Evolutionary conservation across 2,329 filamentous ascomycete genomes (phyloP), one percentile per base, ranked within the genome.

Genomic region (Corynespora cassiicola): DNA sequence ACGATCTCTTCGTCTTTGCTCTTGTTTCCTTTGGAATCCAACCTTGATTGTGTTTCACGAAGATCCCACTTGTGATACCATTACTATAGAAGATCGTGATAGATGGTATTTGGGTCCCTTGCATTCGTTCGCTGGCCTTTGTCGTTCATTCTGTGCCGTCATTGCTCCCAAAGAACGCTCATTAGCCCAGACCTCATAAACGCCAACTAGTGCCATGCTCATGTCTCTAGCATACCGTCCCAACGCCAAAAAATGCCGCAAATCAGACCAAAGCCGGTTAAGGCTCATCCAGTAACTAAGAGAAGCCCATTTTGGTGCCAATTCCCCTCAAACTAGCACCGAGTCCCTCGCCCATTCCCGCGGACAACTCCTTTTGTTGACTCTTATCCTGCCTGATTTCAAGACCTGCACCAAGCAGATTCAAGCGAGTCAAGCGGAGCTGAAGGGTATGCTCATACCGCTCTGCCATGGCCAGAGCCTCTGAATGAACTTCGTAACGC

Each of bases 401-500:
- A 18, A 96, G 74, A 6, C 88, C 87, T 0, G 89, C 86, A 18
- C 85, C 80, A 4, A 85, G 67, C 43, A 95, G 80, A 52, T 87
- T 90, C 59, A 96, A 84, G 30, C 87, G 82, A 35, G 91, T 77
- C 35, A 97, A 76, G 27, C 89, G 83, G 52, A 95, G 78, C 35
- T 88, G 78, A 5, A 91, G 82, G 46, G 89, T 86, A 32, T 81
- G 79, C 58, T 91, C 85, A 57, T 94, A 94, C 18, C 80, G 77
- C 37, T 80, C 79, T 2, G 90, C 82, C 41, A 84, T 82, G 14
- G 81, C 74, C 15, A 95, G 73, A 1, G 86, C 84, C 6, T 84
- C 77, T 17, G 75, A 72, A 63, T 96, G 90, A 57, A 95, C 83
- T 31, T 81, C 76, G 9, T 77, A 75, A 22, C 92, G 82, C 3